These are phyloP conservation scores for Arachnopeziza araneosa DNA, from an alignment of 2,329 filamentous ascomycete genomes.

Conservation along the genomic window DNA sequence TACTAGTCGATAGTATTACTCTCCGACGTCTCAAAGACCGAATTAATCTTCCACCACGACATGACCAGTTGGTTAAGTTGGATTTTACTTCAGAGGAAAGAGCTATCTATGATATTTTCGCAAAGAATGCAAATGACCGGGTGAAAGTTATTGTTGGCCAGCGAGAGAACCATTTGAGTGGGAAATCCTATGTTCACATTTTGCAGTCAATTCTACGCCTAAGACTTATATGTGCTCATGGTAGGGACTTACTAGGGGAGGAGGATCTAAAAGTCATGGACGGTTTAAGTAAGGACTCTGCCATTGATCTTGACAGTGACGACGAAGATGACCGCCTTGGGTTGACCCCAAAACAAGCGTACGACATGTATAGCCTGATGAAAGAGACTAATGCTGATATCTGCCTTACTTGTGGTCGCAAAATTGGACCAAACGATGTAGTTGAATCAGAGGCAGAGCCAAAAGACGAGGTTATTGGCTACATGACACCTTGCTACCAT, in stretches of 20 bases:
- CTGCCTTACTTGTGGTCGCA: constrained; percentile 65
- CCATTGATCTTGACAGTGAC: constrained; percentile 84
- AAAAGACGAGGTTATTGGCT: constrained; percentile 62
- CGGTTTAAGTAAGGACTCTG: constrained; percentile 75
- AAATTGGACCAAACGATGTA: constrained; percentile 53
- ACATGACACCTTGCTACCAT: constrained; percentile 84
- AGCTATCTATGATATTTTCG: constrained; percentile 77
- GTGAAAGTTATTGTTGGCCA: constrained; percentile 68
- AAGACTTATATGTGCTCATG: constrained; percentile 86
- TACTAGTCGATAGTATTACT: constrained; percentile 92
- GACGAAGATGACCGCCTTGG: constrained; percentile 46
- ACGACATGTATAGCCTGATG: constrained; percentile 81
- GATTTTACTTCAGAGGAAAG: constrained; percentile 72
- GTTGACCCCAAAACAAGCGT: constrained; percentile 66
- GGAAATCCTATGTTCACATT: constrained; percentile 89
- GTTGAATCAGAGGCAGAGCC: constrained; percentile 49
- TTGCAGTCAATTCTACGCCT: constrained; percentile 86
- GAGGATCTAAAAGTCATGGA: constrained; percentile 76
- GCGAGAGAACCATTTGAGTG: constrained; percentile 63
- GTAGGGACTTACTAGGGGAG: constrained; percentile 81
- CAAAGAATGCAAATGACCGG: constrained; percentile 72
- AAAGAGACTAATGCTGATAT: constrained; percentile 71
- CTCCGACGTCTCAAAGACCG: constrained; percentile 87
- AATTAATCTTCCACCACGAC: constrained; percentile 71
- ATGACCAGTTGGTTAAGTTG: constrained; percentile 67